A percentile compares a stretch with the other conserved stretches of the same genome.
These are phyloP conservation scores for Hyparrhenia diplandra DNA, from an alignment of 176 grass and related monocot species.

Conservation along the genomic window DNA sequence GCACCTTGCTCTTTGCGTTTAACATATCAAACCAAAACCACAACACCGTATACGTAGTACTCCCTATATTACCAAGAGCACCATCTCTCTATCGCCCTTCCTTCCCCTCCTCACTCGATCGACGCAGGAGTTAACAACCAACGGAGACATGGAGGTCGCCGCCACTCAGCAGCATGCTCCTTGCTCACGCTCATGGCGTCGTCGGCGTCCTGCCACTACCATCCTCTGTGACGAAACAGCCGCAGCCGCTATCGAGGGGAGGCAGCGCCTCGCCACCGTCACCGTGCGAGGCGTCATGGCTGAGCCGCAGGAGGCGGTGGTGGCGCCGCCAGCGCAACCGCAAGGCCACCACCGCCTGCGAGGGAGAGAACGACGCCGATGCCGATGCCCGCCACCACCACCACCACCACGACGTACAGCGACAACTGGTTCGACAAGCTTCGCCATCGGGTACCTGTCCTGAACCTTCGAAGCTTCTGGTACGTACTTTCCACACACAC, in stretches of 20 bases:
- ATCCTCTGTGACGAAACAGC: not conserved
- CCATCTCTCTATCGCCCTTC: not conserved
- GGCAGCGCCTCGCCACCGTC: not conserved
- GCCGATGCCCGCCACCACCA: not conserved
- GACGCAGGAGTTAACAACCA: no score
- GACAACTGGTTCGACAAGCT: slow-evolving; percentile 89
- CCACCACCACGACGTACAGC: slow-evolving; percentile 22
- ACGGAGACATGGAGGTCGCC: slow-evolving; percentile 9
- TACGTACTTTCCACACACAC: slow-evolving; percentile 4
- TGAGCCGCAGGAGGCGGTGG: not conserved
- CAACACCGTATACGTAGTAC: not conserved
- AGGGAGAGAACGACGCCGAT: not conserved
- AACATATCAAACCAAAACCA: not conserved
- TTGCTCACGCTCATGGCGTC: slow-evolving; percentile 12
- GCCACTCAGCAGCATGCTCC: slow-evolving; percentile 16
- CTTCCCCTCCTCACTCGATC: not conserved
- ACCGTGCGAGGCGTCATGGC: slow-evolving; percentile 29
- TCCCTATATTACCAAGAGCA: not conserved
- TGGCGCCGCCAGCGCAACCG: not conserved
- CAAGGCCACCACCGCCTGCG: not conserved
- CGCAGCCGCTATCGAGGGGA: not conserved
- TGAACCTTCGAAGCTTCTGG: slow-evolving; percentile 61
- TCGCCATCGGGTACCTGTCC: slow-evolving; percentile 73
- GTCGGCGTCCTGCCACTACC: not conserved
- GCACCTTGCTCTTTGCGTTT: not conserved